Evolutionary conservation across 2,329 filamentous ascomycete genomes (phyloP).

Genomic region (Aschersonia sp.): DNA sequence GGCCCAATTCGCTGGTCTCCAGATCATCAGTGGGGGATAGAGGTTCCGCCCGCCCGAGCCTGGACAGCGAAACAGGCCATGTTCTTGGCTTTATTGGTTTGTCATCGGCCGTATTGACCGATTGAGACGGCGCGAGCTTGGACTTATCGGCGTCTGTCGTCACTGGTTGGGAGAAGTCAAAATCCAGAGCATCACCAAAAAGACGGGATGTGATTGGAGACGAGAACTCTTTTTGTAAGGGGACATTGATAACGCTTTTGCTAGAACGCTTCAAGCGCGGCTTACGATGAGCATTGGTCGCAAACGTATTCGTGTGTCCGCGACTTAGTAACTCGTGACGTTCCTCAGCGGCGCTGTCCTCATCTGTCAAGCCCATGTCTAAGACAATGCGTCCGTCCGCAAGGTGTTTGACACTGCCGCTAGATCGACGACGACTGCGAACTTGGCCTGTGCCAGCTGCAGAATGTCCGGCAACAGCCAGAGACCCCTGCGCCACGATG

Average conservation of each 20-base stretch:
- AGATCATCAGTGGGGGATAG: slow-evolving; percentile 14
- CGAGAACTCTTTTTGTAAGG: slow-evolving; percentile 7
- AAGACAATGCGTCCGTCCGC: slow-evolving; percentile 20
- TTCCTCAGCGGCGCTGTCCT: slow-evolving; percentile 29
- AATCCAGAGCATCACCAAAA: slow-evolving; percentile 7
- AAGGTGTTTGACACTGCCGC: slow-evolving; percentile 28
- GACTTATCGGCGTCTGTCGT: not conserved
- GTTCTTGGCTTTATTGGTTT: not conserved
- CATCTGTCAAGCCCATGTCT: slow-evolving; percentile 26
- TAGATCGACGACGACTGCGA: slow-evolving; percentile 33
- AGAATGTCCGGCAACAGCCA: not conserved
- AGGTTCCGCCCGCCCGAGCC: slow-evolving; percentile 4
- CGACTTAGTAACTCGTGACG: slow-evolving; percentile 24
- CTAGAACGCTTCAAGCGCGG: slow-evolving; percentile 26
- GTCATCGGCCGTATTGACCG: not conserved
- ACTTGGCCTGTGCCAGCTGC: slow-evolving; percentile 12
- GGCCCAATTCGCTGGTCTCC: slow-evolving; percentile 17
- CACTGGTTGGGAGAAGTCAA: slow-evolving; percentile 17
- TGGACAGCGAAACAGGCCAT: slow-evolving; percentile 4
- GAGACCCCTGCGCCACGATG: not conserved
- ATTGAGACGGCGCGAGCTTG: not conserved
- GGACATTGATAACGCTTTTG: slow-evolving; percentile 22
- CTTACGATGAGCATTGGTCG: slow-evolving; percentile 18
- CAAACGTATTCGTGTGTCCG: slow-evolving; percentile 7
- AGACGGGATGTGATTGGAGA: slow-evolving; percentile 6